Percentiles rank a stretch among this genome's conserved stretches.
These are phyloP conservation scores for Phragmites australis DNA, from an alignment of 176 grass and related monocot genomes.

Conservation along the genomic window DNA sequence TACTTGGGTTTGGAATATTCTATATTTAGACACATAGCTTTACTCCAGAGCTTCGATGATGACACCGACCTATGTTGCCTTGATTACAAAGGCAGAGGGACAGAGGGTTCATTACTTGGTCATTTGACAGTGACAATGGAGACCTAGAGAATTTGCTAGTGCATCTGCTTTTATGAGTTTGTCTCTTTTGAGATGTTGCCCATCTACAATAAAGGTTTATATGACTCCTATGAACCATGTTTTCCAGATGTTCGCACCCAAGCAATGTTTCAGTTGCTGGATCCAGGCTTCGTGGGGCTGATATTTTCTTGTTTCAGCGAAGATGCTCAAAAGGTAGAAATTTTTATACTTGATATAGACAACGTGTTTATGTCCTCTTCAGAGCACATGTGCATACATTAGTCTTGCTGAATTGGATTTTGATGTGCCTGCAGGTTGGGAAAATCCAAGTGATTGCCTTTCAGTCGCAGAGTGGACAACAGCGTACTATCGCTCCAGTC, in stretches of 20 bases:
- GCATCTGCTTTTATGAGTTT: conserved; percentile 23
- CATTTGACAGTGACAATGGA: background rate
- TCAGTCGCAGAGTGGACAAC: conserved; percentile 72
- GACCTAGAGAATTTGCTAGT: conserved; percentile 1
- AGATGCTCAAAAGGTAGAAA: conserved; percentile 79
- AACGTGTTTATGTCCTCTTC: background rate
- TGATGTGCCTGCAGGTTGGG: conserved; percentile 56
- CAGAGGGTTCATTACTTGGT: background rate
- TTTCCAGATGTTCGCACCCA: conserved; percentile 93
- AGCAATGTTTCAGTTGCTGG: conserved; percentile 90
- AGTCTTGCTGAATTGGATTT: conserved; percentile 27
- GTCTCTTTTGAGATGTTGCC: conserved; percentile 6
- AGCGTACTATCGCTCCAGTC: conserved; percentile 42
- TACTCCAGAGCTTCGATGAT: background rate
- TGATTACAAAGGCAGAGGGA: background rate
- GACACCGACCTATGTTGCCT: background rate
- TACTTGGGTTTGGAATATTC: background rate
- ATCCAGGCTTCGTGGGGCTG: conserved; percentile 79
- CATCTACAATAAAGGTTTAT: conserved; percentile 10
- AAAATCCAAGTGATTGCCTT: conserved; percentile 97
- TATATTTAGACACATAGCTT: conserved; percentile 34
- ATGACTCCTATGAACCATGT: conserved; percentile 16
- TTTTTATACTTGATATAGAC: background rate
- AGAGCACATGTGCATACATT: background rate
- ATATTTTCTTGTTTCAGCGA: conserved; percentile 98